Evolutionary conservation across 257 asterid genomes (phyloP), one percentile per base, ranked within the genome.

Genomic region (Capsicum baccatum): DNA sequence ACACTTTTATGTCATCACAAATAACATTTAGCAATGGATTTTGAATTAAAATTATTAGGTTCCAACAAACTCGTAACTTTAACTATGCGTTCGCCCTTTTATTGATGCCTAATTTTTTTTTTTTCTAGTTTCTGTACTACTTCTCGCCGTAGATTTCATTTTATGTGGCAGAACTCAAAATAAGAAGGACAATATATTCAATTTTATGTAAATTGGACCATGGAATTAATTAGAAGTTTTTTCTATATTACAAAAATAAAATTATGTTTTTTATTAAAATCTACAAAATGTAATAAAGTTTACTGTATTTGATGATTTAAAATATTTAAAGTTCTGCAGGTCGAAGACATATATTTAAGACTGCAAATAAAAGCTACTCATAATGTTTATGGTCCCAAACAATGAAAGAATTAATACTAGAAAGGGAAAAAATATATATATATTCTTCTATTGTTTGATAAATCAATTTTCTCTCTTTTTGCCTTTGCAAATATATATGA

Each of bases 21-120:
- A 60, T n/a, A 8, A 60, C 21, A 60, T 17, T 17, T 60, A 60
- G 67, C 9, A 17, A n/a, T n/a, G 57, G 10, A 48, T 2, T 64
- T 64, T 26, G 9, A 64, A 9, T 0, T 3, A 26, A 63, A 26
- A 5, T 8, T 26, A 0, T 0, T 6, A 64, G 10, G 6, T 33
- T 33, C 0, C 6, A 2, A 8, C 16, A 12, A 33, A 66, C 0
- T 66, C 47, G 0, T 63, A 33, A 6, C 0, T 12, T 64, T 19
- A 8, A 9, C 0, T 63, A 0, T 60, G 35, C 9, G 19, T 62
- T 7, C 3, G 0, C 8, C n/a, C n/a, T 56, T 56, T 0, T 44
- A 4, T 39, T 39, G 42, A 39, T 39, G 44, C 44, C 44, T 39
- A 39, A 39, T 39, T 39, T 39, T 3, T 39, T 39, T 37, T 39